Conservation (phyloP, 345 rosid species). For the Camelina laxa region DNA sequence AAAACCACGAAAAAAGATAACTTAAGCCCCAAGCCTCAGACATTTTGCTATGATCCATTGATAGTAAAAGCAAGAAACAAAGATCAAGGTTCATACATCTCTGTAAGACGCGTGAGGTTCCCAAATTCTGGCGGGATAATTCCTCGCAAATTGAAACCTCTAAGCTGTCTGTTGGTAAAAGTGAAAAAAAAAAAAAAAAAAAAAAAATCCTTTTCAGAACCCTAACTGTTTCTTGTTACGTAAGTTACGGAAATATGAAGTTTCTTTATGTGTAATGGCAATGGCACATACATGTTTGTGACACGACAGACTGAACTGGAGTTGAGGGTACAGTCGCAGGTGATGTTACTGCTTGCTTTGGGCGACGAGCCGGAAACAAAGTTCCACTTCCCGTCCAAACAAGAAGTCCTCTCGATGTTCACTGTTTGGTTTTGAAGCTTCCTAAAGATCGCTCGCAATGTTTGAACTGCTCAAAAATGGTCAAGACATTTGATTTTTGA, state of each 20-base stretch:
- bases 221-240: background rate
- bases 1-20: background rate
- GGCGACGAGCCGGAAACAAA: background rate
- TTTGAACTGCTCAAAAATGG: conserved; percentile 49
- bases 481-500: conserved; percentile 20
- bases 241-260: background rate
- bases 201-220: background rate
- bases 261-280: background rate
- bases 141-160: conserved; percentile 63
- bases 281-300: conserved; percentile 57
- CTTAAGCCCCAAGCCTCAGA: conserved; percentile 17
- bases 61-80: background rate
- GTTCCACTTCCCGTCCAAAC: conserved; percentile 57
- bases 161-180: conserved; percentile 51
- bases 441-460: conserved; percentile 51
- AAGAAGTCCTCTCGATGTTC: conserved; percentile 49
- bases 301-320: conserved; percentile 57
- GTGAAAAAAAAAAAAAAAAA: background rate
- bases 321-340: conserved; percentile 57
- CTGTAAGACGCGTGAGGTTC: conserved; percentile 56
- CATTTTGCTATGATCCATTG: background rate
- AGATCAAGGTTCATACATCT: conserved; percentile 54
- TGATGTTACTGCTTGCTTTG: conserved; percentile 39
- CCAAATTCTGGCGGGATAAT: conserved; percentile 67
- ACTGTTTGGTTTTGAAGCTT: conserved; percentile 49